phyloP scores from a whole-genome alignment of 2,329 filamentous ascomycete species.

The Plectosphaerella plurivora region DNA sequence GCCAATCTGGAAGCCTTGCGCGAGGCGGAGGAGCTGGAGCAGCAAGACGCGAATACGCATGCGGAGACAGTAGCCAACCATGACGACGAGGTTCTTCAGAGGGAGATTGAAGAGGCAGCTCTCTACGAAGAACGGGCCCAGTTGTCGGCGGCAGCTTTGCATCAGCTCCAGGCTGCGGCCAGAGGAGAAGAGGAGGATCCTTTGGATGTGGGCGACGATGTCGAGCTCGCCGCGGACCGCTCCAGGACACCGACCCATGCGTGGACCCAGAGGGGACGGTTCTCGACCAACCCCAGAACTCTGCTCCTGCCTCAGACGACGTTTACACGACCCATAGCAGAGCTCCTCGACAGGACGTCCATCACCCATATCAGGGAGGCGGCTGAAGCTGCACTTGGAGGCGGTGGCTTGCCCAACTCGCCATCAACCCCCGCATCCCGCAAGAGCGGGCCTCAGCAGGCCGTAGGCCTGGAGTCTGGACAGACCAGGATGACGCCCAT shows the following conservation, averaged over 20 bases:
- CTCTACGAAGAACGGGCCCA: neutral
- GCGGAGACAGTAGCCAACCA: constrained; percentile 6
- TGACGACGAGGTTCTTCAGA: constrained; percentile 13
- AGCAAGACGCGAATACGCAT: constrained; percentile 24
- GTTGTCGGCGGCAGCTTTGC: neutral
- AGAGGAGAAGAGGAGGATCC: constrained; percentile 21
- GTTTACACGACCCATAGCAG: constrained; percentile 65
- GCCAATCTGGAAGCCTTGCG: constrained; percentile 28
- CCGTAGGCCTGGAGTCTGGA: constrained; percentile 59
- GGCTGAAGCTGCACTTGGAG: constrained; percentile 73
- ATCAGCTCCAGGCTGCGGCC: neutral
- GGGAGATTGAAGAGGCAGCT: neutral
- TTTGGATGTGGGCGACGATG: constrained; percentile 6
- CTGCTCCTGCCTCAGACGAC: constrained; percentile 67
- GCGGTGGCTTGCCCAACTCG: constrained; percentile 69
- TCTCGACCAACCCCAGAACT: constrained; percentile 68
- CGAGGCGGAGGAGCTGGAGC: constrained; percentile 21
- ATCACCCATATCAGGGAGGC: constrained; percentile 70
- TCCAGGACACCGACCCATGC: constrained; percentile 51
- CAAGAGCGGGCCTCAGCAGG: constrained; percentile 55
- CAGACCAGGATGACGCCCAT: constrained; percentile 68
- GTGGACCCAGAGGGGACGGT: constrained; percentile 69
- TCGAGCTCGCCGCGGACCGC: constrained; percentile 5
- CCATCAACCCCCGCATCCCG: constrained; percentile 61
- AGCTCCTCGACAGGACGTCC: constrained; percentile 63